Conservation (phyloP, 495 filamentous ascomycete species). For the Annulohypoxylon nitens region DNA sequence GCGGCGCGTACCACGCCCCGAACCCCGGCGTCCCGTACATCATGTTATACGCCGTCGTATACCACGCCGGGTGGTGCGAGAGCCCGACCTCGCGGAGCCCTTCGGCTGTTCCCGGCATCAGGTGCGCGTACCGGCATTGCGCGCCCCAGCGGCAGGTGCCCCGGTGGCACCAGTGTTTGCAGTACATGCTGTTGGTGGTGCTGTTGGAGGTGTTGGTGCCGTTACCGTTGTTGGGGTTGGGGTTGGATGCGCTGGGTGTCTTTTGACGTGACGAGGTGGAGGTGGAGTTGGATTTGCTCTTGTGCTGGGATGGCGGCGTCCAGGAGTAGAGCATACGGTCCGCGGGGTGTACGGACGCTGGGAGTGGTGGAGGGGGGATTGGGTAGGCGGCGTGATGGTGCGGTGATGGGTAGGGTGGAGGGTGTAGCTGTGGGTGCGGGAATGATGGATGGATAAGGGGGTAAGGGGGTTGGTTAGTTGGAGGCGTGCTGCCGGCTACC, state of each 20-base stretch:
- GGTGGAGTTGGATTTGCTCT: background rate
- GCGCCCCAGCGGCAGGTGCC: conserved; percentile 60
- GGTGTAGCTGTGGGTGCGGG: background rate
- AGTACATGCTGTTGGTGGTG: conserved; percentile 48
- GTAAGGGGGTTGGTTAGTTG: background rate
- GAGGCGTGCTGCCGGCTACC: conserved; percentile 6
- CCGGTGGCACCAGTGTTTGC: conserved; percentile 60
- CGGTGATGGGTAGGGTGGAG: background rate
- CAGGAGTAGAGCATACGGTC: conserved; percentile 9
- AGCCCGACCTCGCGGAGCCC: conserved; percentile 57
- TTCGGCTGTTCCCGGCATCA: conserved; percentile 55
- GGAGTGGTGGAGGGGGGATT: background rate
- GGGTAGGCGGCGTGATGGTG: background rate
- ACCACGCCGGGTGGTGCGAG: conserved; percentile 55
- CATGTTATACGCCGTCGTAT: conserved; percentile 28
- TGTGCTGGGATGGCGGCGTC: background rate
- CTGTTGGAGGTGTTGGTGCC: too few relatives aligned
- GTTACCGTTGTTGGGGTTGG: background rate
- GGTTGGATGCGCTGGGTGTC: background rate
- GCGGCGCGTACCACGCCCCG: conserved; percentile 19
- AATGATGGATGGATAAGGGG: background rate
- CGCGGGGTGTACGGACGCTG: conserved; percentile 17
- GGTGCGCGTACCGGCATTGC: conserved; percentile 57
- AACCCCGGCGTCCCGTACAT: conserved; percentile 11
- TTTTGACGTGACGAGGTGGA: conserved; percentile 7